Evolutionary conservation across 2,329 filamentous ascomycete species (phyloP), one percentile per base, ranked within the genome.

Genomic region (Magnaporthiopsis incrustans): DNA sequence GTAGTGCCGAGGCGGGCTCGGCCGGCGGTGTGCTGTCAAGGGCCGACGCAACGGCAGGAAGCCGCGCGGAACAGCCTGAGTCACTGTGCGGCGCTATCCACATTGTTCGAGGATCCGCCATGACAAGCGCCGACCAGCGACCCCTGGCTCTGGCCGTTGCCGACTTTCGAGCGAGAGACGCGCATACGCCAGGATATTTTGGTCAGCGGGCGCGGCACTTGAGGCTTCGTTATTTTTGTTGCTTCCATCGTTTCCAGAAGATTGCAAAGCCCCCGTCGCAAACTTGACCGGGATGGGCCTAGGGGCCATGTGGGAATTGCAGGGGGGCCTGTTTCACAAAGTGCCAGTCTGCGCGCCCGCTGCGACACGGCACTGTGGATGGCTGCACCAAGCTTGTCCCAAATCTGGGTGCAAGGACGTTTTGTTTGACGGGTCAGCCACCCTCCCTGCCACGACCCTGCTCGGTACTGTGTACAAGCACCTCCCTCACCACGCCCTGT

Each of bases 271-370:
- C 73, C 73, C 73, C 75, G 75, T 78, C 75, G 77, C 38, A 57
- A 63, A 25, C 57, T 59, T 57, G 53, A 30, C 61, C 57, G 61
- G 61, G 56, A 63, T 63, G 56, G 56, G 61, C 38, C 44, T 63
- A 59, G 61, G 72, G 68, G 70, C 71, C 71, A 67, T 71, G 69
- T 72, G 73, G 78, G 75, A 78, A 78, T 79, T 77, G 69, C 79
- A 82, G 77, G 80, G 78, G 77, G 68, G 65, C 72, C 73, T 78
- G 81, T 83, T 83, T 83, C 81, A 83, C 77, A 75, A 79, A 60
- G 32, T 60, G 65, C 67, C 65, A 66, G 67, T 60, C 57, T 60
- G 61, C 15, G 61, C 61, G 53, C 33, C 30, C 25, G 44, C 32
- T 59, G 61, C 61, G 22, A 63, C 61, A 26, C n/a, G 25, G 56